Evolutionary conservation across 225 moss, liverwort and hornwort species (phyloP), one percentile per base, ranked within the genome.

Genomic region (Polytrichum commune): DNA sequence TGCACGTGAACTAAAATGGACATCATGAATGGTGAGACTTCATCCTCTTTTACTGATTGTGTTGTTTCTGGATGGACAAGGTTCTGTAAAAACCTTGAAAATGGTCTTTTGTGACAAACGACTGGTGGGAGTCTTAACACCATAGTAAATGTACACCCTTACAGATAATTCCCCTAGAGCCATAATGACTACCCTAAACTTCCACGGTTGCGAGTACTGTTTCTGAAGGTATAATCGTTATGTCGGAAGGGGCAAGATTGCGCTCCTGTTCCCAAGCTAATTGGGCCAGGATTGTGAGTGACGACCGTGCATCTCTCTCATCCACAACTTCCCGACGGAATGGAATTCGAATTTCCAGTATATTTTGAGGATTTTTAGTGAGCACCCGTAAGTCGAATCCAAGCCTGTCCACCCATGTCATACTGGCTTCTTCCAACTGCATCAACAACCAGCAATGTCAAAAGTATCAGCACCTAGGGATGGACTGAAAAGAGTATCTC

Each of bases 321-420:
- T 97, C 94, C 54, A 84, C 71, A 19, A 94, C 97, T 69, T 90
- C 92, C 29, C 92, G 78, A 20, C 81, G 18, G 53, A 94, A 97
- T 18, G 97, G 97, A n/a, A 97, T 92, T 5, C 97, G 82, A 46
- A 92, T 85, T 78, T 97, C 94, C n/a, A 92, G 56, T 74, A 97
- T 85, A 23, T 82, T 84, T 62, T 94, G 90, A 9, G 94, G 92
- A 1, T 78, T 80, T 22, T 82, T 88, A 9, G 97, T 94, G 5
- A 94, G 85, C 9, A 97, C 92, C 35, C 90, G 89, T 65, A 98
- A 62, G 74, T 98, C 93, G 55, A 94, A 94, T 29, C 97, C 97
- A 20, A 97, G 89, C 70, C 91, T 74, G 74, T 98, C 97, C 68
- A 98, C 94, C 97, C 97, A 98, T 24, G 94, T 94, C 94, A 98